Evolutionary conservation across 1,139 yeast genomes (phyloP).

Genomic region (Protomyces inouyei): DNA sequence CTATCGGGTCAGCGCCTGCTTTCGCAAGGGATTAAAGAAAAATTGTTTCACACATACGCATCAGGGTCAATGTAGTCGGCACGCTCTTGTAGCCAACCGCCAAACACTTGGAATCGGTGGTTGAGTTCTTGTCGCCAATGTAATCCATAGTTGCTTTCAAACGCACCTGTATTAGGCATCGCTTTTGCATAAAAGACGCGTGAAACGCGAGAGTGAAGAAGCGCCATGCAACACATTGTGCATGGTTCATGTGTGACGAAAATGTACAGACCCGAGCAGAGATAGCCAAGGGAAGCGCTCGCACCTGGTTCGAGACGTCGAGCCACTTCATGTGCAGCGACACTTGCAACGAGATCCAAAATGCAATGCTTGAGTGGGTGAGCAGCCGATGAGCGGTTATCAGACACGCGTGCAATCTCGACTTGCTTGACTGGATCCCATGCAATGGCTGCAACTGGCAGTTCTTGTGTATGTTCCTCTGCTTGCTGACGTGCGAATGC

Average conservation of each 20-base stretch:
- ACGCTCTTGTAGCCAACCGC: slow-evolving; percentile 25
- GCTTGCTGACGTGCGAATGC: slow-evolving; percentile 1
- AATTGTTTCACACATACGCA: slow-evolving; percentile 5
- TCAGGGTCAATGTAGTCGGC: slow-evolving; percentile 10
- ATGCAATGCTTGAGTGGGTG: slow-evolving; percentile 66
- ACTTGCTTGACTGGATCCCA: slow-evolving; percentile 47
- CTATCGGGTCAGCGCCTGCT: background rate
- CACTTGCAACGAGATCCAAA: slow-evolving; percentile 61
- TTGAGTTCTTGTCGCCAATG: slow-evolving; percentile 69
- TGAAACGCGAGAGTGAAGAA: slow-evolving; percentile 80
- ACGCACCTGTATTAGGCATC: slow-evolving; percentile 50
- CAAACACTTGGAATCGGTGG: slow-evolving; percentile 45
- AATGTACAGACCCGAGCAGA: slow-evolving; percentile 71
- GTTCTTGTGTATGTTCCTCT: slow-evolving; percentile 26
- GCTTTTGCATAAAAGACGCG: slow-evolving; percentile 58
- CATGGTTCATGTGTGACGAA: slow-evolving; percentile 96
- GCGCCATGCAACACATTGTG: slow-evolving; percentile 94
- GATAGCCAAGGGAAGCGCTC: slow-evolving; percentile 43
- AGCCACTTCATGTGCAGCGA: slow-evolving; percentile 51
- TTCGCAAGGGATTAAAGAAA: background rate
- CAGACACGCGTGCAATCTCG: slow-evolving; percentile 43
- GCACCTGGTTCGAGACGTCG: slow-evolving; percentile 36
- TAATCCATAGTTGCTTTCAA: slow-evolving; percentile 57
- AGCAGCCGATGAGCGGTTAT: slow-evolving; percentile 40
- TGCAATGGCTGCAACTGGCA: slow-evolving; percentile 47